Evolutionary conservation across 2,329 filamentous ascomycete species (phyloP), one percentile per base, ranked within the genome.

Genomic region (Blastomyces silverae): DNA sequence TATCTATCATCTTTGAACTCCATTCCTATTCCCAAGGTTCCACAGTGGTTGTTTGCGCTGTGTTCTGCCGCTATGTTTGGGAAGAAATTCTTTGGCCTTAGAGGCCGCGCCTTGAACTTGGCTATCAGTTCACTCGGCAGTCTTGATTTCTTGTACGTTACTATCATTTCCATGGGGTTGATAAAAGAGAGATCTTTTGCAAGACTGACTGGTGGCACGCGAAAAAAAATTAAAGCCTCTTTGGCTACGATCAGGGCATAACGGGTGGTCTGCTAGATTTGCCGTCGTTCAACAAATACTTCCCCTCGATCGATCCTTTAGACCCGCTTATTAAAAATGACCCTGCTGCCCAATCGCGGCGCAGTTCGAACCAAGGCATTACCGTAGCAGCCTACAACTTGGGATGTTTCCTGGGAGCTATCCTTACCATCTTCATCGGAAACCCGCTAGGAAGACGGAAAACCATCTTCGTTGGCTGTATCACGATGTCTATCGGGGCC

Each of bases 181-280:
- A 25, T 1, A 15, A 25, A 10, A 15, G 1, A 11, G n/a, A 15
- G 0, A n/a, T 34, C 28, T 20, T 20, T 31, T 31, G 25, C 25
- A 55, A 56, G 34, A 28, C 53, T 56, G 17, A 56, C 20, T 13
- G 13, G 22, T 53, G 22, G 2, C 7, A 4, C 31, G 4, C 10
- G n/a, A 13, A 1, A 13, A 13, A 28, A n/a, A 34, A 11, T 11
- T 22, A 61, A 44, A 62, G 58, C 66, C 71, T 79, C 0, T 77
- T 77, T 55, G 75, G 76, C 60, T 79, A 78, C 67, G 77, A 76
- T 66, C 75, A 73, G 69, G 79, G 78, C 73, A 78, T 80, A 6
- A 77, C 78, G 37, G 79, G 79, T 57, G 79, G 79, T 63, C 73
- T 81, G 3, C 71, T 81, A 61, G 78, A 76, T 7, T 71, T 80